Evolutionary conservation across 345 rosid genomes (phyloP).

Genomic region (Mallotus nudiflorus): DNA sequence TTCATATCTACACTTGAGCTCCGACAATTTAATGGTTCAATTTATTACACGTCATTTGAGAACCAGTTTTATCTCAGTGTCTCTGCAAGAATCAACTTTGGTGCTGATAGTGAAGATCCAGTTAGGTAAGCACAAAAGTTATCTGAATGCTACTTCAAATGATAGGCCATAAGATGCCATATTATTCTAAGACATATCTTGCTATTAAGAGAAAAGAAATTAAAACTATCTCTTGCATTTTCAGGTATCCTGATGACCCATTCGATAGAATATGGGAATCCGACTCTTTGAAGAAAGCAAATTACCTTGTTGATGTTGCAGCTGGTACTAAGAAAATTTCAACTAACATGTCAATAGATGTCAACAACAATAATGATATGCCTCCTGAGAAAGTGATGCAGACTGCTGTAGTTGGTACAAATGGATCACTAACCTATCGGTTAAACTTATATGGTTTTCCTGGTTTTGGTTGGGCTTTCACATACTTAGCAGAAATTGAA

Average conservation of each 20-base stretch:
- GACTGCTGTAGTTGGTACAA: slow-evolving; percentile 97
- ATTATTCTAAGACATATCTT: slow-evolving; percentile 1
- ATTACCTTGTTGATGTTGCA: slow-evolving; percentile 95
- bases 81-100: too few species aligned
- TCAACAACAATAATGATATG: slow-evolving; percentile 36
- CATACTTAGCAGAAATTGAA: slow-evolving; percentile 94
- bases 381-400: slow-evolving; percentile 99
- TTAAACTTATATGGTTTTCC: slow-evolving; percentile 94
- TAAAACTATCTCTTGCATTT: slow-evolving; percentile 8
- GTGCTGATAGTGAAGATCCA: too few species aligned
- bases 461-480: slow-evolving; percentile 79
- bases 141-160: too few species aligned
- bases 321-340: slow-evolving; percentile 76
- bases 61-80: too few species aligned
- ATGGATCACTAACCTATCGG: slow-evolving; percentile 84
- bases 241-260: slow-evolving; percentile 96
- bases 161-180: too few species aligned
- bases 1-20: too few species aligned
- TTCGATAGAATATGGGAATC: slow-evolving; percentile 97
- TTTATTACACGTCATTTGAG: too few species aligned
- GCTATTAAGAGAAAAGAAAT: background rate
- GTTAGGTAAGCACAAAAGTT: too few species aligned
- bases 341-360: slow-evolving; percentile 56
- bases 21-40: too few species aligned
- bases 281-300: slow-evolving; percentile 72